Percentiles rank a stretch among this genome's conserved stretches.
These are phyloP conservation scores for Phialophora verrucosa DNA, from an alignment of 2,329 filamentous ascomycete genomes.

Conservation along the genomic window DNA sequence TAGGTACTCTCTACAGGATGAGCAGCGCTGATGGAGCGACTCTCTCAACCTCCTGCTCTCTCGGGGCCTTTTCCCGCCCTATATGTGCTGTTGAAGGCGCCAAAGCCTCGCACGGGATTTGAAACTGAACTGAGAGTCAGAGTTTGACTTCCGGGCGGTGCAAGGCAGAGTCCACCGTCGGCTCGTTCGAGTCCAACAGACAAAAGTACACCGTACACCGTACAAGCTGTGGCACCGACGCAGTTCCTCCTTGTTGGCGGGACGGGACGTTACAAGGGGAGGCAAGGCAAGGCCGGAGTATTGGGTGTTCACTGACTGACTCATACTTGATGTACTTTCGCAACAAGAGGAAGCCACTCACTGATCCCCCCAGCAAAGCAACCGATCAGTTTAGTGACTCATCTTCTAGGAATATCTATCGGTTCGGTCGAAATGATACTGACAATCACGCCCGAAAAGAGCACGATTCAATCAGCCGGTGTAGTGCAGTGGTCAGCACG, in stretches of 20 bases:
- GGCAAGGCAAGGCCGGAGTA: neutral
- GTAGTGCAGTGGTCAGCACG: slow-evolving; percentile 30
- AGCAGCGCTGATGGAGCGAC: neutral
- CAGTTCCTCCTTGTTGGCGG: neutral
- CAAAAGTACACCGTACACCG: neutral
- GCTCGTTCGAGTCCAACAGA: neutral
- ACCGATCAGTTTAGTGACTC: too few species aligned
- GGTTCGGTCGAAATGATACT: neutral
- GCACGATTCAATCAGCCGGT: neutral
- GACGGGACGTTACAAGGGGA: neutral
- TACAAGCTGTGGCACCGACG: neutral
- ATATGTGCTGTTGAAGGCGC: neutral
- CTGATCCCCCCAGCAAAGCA: too few species aligned
- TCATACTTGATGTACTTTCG: neutral
- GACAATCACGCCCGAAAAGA: neutral
- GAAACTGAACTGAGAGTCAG: neutral
- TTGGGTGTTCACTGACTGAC: neutral
- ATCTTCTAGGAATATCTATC: neutral
- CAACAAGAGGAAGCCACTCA: neutral
- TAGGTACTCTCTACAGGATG: neutral
- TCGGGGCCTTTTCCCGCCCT: neutral
- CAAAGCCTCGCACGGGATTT: neutral
- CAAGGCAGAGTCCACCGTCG: neutral
- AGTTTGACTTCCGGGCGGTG: neutral
- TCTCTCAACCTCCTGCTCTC: neutral